Base-by-base conservation (phyloP, 2,329 filamentous ascomycete species). In the Elsinoe arachidis region DNA sequence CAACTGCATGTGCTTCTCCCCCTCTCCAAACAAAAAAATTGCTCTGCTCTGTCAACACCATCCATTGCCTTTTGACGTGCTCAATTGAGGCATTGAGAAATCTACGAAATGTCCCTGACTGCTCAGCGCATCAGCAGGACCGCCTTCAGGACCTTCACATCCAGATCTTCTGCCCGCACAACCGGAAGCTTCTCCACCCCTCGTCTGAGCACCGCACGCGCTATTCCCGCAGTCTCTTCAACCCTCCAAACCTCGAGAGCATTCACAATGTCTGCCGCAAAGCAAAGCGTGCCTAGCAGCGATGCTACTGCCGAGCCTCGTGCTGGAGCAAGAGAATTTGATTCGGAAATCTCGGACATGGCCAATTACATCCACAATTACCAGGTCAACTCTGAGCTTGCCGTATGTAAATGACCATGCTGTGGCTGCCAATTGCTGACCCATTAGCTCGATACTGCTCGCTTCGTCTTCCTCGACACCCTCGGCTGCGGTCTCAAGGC, bases 401-500 rank as follows among this genome's bases (percentile, higher is more conserved):
- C 93, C 70, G 91, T 96, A 80, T 75, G 90, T 77, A 11, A 2
- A 15, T 5, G 2, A 19, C 12, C 30, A 14, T 10, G 12, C 37
- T 19, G 19, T 19, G 5, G n/a, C 37, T 6, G 21, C 30, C 26
- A 30, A 30, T 34, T 33, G 19, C 46, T 44, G 23, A 60, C 43
- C 37, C 54, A 60, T 33, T 61, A 93, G 88, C 95, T 88, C 71
- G 93, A 99, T 74, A 99, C 93, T 51, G 93, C 93, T 62, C 87
- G 93, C 76, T 92, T 90, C 78, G 91, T 97, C 65, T 90, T 99
- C 74, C 84, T 97, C 69, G 93, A 99, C 74, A 97, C 93, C 57
- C 82, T 99, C 49, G 93, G 93, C 69, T 99, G 93, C 73, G 93
- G 93, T 71, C 85, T 99, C 62, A 91, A 97, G 78, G 93, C 89